Evolutionary conservation across 495 filamentous ascomycete species (phyloP), one percentile per base, ranked within the genome.

Genomic region (Pseudoneurospora amorphoporcata): DNA sequence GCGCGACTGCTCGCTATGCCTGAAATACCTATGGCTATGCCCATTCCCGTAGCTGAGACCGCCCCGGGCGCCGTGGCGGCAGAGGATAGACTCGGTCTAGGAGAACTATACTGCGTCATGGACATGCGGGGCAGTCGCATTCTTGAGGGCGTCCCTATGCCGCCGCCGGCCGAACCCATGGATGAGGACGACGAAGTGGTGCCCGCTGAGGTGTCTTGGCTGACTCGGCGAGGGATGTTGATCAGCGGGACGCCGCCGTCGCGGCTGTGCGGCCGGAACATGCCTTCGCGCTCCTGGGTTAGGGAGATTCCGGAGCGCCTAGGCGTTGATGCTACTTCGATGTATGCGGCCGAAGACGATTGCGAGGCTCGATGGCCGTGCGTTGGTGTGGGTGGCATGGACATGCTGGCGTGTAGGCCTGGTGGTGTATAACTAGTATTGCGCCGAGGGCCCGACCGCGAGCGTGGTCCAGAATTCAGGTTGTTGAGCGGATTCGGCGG

Each of bases 391-490:
- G 83, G 82, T 23, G 86, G 86, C 70, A 81, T 75, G 10, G 83
- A 83, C n/a, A 78, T 71, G 69, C 81, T 76, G 17, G 82, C 78
- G 17, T 85, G 82, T 16, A 87, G 77, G 10, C 81, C 80, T 8
- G 86, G 86, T 12, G 86, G 84, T 0, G 85, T 88, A 74, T 82
- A 87, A 69, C 83, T 83, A 16, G 80, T 83, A 12, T 77, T 85
- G 37, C 86, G 81, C 58, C 84, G 79, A 8, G 77, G 74, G 40
- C 81, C 80, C 37, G 81, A 79, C 42, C 85, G 78, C 14, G 79
- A 76, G 70, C 83, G 79, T 37, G 76, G 76, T 14, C 77, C 77
- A 0, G 82, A 79, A 19, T 75, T 35, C 7, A 65, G 53, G 53
- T 65, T 35, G 14, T 65, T 65, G 53, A 65, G 47, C 19, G 47